Conservation (phyloP, 768 basidiomycete species). For the Boletus pseudo-olivaceus region DNA sequence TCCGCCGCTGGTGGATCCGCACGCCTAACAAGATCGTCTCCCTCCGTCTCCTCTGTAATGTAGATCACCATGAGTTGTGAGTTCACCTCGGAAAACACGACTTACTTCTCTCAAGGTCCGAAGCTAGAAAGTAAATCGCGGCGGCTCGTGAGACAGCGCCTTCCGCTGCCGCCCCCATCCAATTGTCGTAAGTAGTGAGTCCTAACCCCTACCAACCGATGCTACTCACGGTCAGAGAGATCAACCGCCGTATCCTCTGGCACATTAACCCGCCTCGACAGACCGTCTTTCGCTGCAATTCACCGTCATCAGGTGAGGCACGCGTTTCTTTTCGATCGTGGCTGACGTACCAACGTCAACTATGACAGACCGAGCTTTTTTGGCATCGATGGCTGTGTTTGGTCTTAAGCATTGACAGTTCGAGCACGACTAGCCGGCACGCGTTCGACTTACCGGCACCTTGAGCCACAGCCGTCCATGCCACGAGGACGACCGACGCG, state of each 20-base stretch:
- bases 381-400: neutral
- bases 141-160: neutral
- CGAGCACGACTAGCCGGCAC: neutral
- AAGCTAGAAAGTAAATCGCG: neutral
- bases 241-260: neutral
- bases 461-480: slow-evolving; percentile 5
- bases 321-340: neutral
- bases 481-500: neutral
- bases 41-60: neutral
- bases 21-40: neutral
- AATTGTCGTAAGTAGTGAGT: neutral
- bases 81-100: neutral
- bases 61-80: neutral
- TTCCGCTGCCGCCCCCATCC: neutral
- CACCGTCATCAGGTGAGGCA: neutral
- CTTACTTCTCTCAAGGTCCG: neutral
- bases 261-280: neutral
- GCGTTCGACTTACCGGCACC: slow-evolving; percentile 9
- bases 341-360: neutral
- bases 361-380: neutral
- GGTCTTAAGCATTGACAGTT: neutral
- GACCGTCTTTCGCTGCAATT: neutral
- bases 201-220: neutral
- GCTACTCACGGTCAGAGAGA: neutral
- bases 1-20: neutral